phyloP scores from a whole-genome alignment of 352 stramenopile species.

The Halophytophthora polymorphica region DNA sequence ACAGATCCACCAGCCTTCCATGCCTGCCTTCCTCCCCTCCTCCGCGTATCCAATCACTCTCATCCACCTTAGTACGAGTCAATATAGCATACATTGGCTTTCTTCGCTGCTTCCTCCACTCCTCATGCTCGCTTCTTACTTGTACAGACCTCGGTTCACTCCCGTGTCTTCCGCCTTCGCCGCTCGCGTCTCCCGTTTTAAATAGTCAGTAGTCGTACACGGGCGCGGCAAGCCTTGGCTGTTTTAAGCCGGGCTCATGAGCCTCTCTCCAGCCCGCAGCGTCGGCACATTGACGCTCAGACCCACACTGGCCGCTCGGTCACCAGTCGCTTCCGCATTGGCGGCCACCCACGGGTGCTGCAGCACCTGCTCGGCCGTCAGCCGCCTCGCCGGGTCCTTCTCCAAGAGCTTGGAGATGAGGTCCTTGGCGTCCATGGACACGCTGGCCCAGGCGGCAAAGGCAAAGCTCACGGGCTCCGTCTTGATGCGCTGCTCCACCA shows the following conservation, averaged over 20 bases:
- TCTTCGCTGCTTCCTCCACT: background rate
- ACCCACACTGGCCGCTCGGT: too few species aligned
- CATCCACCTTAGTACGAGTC: too few species aligned
- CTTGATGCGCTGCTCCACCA: slow-evolving; percentile 83
- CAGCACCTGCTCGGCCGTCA: slow-evolving; percentile 89
- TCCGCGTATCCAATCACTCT: slow-evolving; percentile 1
- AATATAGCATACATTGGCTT: slow-evolving; percentile 6
- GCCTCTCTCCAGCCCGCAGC: too few species aligned
- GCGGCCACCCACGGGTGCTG: slow-evolving; percentile 88
- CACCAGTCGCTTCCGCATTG: slow-evolving; percentile 9
- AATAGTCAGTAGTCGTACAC: slow-evolving; percentile 24
- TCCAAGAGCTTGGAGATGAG: slow-evolving; percentile 86
- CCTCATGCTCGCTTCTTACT: slow-evolving; percentile 11
- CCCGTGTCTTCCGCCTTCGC: background rate
- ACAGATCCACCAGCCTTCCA: slow-evolving; percentile 38
- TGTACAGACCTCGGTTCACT: slow-evolving; percentile 13
- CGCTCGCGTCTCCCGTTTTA: slow-evolving; percentile 14
- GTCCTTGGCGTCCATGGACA: slow-evolving; percentile 89
- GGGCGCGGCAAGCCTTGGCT: background rate
- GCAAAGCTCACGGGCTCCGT: slow-evolving; percentile 46
- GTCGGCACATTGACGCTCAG: too few species aligned
- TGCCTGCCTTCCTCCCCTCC: background rate
- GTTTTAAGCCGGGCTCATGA: slow-evolving; percentile 19
- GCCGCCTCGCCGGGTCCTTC: slow-evolving; percentile 76
- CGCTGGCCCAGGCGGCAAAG: slow-evolving; percentile 48